Percentiles rank a stretch among this genome's conserved stretches.
Evolutionary conservation across 2,329 filamentous ascomycete species (phyloP).

Genomic region (Botrytis galanthina): DNA sequence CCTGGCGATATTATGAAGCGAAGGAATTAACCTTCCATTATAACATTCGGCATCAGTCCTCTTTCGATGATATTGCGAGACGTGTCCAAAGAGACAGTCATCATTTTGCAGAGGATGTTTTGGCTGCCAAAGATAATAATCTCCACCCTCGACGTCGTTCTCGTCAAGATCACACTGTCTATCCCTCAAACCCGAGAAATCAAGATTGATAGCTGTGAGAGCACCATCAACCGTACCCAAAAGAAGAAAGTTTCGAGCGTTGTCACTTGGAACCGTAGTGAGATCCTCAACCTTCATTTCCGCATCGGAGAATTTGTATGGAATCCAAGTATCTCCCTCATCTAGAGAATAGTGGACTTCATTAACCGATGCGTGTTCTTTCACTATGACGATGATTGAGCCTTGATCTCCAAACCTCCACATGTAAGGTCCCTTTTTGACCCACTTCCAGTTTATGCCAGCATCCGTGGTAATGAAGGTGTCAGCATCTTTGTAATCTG

Average conservation of each 20-base stretch:
- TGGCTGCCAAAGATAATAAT: conserved; percentile 88
- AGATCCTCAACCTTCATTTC: conserved; percentile 76
- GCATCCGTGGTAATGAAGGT: conserved; percentile 91
- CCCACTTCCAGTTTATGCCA: conserved; percentile 81
- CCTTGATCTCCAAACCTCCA: conserved; percentile 98
- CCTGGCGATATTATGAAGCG: conserved; percentile 64
- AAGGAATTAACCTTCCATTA: conserved; percentile 71
- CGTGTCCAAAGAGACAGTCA: conserved; percentile 89
- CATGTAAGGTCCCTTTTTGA: conserved; percentile 83
- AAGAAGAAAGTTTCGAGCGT: conserved; percentile 84
- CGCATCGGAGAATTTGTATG: conserved; percentile 69
- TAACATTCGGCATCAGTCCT: conserved; percentile 75
- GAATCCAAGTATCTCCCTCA: conserved; percentile 75
- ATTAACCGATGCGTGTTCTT: conserved; percentile 66
- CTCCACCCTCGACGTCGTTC: conserved; percentile 54
- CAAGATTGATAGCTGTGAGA: conserved; percentile 75
- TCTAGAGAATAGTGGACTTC: conserved; percentile 74
- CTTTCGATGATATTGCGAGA: conserved; percentile 88
- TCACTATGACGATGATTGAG: conserved; percentile 84
- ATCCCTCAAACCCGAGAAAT: conserved; percentile 80
- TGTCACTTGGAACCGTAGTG: conserved; percentile 84
- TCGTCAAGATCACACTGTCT: conserved; percentile 70
- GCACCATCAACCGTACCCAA: conserved; percentile 67
- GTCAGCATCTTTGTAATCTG: conserved; percentile 56
- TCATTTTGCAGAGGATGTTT: conserved; percentile 75